Conservation (phyloP, 331 rosid genomes). For the Prunus yedoensis region DNA sequence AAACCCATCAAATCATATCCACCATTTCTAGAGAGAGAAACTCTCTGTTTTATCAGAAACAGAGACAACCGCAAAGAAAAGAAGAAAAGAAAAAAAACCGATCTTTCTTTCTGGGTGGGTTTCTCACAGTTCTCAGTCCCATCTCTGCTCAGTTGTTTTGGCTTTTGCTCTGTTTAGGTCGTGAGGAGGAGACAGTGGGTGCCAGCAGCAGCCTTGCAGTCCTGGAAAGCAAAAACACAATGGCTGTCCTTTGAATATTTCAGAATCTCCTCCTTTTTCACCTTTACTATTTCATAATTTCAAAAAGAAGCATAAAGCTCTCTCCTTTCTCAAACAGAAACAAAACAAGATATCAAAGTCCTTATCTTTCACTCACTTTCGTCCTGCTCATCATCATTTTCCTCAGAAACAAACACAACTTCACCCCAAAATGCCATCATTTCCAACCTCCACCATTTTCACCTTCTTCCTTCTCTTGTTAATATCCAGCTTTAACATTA, state of each 20-base stretch:
- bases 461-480: slow-evolving; percentile 18
- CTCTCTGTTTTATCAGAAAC: neutral
- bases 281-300: slow-evolving; percentile 24
- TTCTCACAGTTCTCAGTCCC: neutral
- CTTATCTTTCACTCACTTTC: neutral
- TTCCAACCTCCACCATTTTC: slow-evolving; percentile 18
- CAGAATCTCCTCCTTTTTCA: slow-evolving; percentile 24
- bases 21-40: neutral
- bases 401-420: slow-evolving; percentile 29
- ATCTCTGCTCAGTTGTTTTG: neutral
- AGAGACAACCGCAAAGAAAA: neutral
- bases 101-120: slow-evolving; percentile 1
- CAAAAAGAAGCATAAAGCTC: slow-evolving; percentile 26
- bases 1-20: neutral
- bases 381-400: slow-evolving; percentile 5
- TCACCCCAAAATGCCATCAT: slow-evolving; percentile 45
- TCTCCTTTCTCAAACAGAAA: slow-evolving; percentile 19
- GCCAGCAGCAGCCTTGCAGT: slow-evolving; percentile 11
- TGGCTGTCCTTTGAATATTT: slow-evolving; percentile 20
- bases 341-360: slow-evolving; percentile 1
- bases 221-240: neutral
- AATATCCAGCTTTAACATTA: slow-evolving; percentile 3
- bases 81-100: neutral
- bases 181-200: neutral
- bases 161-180: slow-evolving; percentile 5